Percentiles rank a stretch among this genome's conserved stretches.
These are phyloP conservation scores for Phytophthora pluvialis DNA, from an alignment of 352 stramenopile genomes.

Conservation along the genomic window DNA sequence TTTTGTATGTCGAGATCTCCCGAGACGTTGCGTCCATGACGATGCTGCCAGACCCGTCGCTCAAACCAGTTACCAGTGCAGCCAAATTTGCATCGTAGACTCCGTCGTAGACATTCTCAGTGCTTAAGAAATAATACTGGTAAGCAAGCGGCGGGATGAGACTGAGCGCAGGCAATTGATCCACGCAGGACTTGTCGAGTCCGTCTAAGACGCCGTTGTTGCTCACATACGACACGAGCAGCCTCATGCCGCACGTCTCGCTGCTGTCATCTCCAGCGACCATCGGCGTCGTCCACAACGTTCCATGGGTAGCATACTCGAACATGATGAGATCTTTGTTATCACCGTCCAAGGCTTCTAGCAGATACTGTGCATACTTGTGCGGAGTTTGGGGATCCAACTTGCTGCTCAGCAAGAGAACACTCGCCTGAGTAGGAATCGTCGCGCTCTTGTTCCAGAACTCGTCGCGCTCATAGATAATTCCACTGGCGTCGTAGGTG, in stretches of 20 bases:
- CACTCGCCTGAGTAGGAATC: conserved; percentile 45
- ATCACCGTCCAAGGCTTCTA: conserved; percentile 34
- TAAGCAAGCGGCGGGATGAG: conserved; percentile 30
- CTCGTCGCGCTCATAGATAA: conserved; percentile 56
- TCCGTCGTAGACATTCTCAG: conserved; percentile 46
- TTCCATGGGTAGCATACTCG: conserved; percentile 46
- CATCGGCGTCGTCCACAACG: conserved; percentile 42
- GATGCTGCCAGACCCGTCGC: not conserved
- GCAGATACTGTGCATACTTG: conserved; percentile 58
- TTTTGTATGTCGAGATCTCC: conserved; percentile 42
- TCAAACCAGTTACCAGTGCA: conserved; percentile 15
- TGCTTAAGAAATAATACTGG: conserved; percentile 44
- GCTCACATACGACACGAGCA: conserved; percentile 53
- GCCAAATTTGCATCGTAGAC: conserved; percentile 34
- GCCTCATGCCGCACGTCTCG: conserved; percentile 51
- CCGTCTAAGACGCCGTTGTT: conserved; percentile 36
- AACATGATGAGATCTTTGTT: conserved; percentile 57
- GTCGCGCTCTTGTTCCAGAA: conserved; percentile 66
- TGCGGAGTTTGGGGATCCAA: conserved; percentile 57
- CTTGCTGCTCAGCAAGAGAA: conserved; percentile 59
- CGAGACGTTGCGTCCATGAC: not conserved
- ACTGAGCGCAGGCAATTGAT: conserved; percentile 37
- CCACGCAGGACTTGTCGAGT: conserved; percentile 59
- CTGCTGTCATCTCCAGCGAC: conserved; percentile 17
- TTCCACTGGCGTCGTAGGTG: conserved; percentile 30